Conservation (phyloP, 208 protist species). For the Herpetomonas tarakana region DNA sequence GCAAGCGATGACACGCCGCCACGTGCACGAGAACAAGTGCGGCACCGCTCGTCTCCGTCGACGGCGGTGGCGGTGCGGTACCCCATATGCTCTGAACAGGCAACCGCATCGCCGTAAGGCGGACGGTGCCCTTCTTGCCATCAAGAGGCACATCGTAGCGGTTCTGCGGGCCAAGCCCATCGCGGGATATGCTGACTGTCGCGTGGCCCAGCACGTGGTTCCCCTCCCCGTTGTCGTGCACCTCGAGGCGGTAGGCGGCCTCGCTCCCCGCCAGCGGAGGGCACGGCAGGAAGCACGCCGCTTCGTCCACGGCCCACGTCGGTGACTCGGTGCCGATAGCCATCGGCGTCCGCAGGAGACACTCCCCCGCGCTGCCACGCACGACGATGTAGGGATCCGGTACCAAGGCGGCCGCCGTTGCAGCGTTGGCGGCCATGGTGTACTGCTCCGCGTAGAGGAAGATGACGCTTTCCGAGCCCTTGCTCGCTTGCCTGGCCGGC, state of each 20-base stretch:
- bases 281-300: constrained; percentile 75
- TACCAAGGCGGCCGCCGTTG: constrained; percentile 32
- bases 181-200: constrained; percentile 34
- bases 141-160: constrained; percentile 46
- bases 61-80: constrained; percentile 1
- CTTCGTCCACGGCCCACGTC: constrained; percentile 46
- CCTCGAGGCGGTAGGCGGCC: constrained; percentile 54
- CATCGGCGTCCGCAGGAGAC: constrained; percentile 63
- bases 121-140: constrained; percentile 5
- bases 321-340: constrained; percentile 42
- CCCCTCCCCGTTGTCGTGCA: constrained; percentile 74
- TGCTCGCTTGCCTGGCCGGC: constrained; percentile 22
- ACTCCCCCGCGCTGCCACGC: constrained; percentile 32
- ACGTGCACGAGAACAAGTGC: neutral
- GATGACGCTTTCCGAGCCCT: constrained; percentile 30
- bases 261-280: constrained; percentile 52
- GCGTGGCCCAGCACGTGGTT: constrained; percentile 42
- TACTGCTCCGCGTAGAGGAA: constrained; percentile 62
- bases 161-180: constrained; percentile 37
- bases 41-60: neutral
- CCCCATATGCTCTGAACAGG: neutral
- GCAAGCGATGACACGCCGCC: neutral
- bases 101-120: neutral
- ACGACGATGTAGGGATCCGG: constrained; percentile 83
- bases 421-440: constrained; percentile 10